These are phyloP conservation scores for Quercus alba DNA, from an alignment of 306 rosid genomes.

Conservation along the genomic window DNA sequence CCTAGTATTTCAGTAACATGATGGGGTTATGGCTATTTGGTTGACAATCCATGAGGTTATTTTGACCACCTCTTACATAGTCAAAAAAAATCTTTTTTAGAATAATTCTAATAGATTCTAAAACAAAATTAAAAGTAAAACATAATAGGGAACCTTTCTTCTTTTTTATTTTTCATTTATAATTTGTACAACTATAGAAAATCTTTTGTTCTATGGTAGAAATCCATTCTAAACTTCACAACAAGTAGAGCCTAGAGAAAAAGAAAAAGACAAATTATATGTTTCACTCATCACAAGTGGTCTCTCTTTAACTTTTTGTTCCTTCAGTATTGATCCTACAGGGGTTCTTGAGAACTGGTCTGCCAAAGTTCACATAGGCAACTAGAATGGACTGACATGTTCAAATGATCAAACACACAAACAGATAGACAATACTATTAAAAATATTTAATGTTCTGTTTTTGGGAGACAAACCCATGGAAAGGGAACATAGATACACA, in stretches of 20 bases:
- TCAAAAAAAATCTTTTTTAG: slow-evolving; percentile 28
- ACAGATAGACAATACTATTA: too few relatives aligned
- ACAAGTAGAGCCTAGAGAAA: not conserved
- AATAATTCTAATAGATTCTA: slow-evolving; percentile 1
- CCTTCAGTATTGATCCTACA: slow-evolving; percentile 40
- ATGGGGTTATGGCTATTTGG: too few relatives aligned
- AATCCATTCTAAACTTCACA: too few relatives aligned
- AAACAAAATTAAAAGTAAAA: not conserved
- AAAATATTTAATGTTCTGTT: too few relatives aligned
- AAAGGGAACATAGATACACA: too few relatives aligned
- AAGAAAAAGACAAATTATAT: slow-evolving; percentile 36
- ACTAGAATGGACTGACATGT: slow-evolving; percentile 75
- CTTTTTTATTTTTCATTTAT: too few relatives aligned
- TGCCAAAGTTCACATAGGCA: slow-evolving; percentile 45
- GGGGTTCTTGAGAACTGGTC: slow-evolving; percentile 72
- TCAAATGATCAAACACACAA: slow-evolving; percentile 30
- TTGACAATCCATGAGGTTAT: too few relatives aligned
- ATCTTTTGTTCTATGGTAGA: too few relatives aligned
- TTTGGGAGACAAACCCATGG: too few relatives aligned
- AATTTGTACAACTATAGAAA: too few relatives aligned
- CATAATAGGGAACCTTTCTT: not conserved
- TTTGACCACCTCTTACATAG: slow-evolving; percentile 28
- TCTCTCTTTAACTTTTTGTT: slow-evolving; percentile 24
- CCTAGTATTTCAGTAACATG: too few relatives aligned
- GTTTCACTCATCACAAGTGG: slow-evolving; percentile 32